Evolutionary conservation across 2,329 filamentous ascomycete genomes (phyloP), one percentile per base, ranked within the genome.

Genomic region (Laburnicola sp.): DNA sequence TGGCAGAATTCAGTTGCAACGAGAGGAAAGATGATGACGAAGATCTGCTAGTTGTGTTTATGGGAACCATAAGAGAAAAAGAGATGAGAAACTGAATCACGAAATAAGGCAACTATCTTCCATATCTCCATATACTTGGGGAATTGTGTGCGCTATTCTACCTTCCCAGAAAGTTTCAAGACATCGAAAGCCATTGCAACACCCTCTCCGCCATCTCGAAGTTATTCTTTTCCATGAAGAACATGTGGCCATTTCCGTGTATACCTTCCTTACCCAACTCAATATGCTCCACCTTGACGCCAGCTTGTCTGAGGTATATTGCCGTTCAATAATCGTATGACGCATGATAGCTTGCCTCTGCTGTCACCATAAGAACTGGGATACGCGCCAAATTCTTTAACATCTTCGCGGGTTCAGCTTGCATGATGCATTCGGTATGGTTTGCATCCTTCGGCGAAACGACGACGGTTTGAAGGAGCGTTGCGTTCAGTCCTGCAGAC

Each of bases 261-360:
- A 94, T 75, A 53, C 93, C 90, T 34, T 78, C 77, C 64, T 85
- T 72, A 25, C 80, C 78, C 2, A 72, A 41, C 16, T 70, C 57
- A 16, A 58, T 30, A 50, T 56, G 61, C 30, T 65, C 56, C 0
- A 66, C 60, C 1, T 62, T 32, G 0, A 69, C 60, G 11, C 68
- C 66, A 2, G 57, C 63, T 39, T 86, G 82, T 45, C 66, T 58
- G 60, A 86, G 61, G 60, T 79, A 85, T 9, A 65, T 54, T 1
- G 79, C 76, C 0, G 78, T 82, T 31, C 80, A 82, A 65, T 80
- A 78, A 57, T 86, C 83, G 53, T 80, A 85, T 7, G 71, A 64
- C 2, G 72, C 69, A 64, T 85, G 83, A n/a, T 75, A 77, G 45
- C 79, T 80, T 2, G 82, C 78, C 49, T 84, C 78, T 0, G 72